phyloP scores from a whole-genome alignment of 2,329 filamentous ascomycete genomes.

The Penicillium corylophilum region DNA sequence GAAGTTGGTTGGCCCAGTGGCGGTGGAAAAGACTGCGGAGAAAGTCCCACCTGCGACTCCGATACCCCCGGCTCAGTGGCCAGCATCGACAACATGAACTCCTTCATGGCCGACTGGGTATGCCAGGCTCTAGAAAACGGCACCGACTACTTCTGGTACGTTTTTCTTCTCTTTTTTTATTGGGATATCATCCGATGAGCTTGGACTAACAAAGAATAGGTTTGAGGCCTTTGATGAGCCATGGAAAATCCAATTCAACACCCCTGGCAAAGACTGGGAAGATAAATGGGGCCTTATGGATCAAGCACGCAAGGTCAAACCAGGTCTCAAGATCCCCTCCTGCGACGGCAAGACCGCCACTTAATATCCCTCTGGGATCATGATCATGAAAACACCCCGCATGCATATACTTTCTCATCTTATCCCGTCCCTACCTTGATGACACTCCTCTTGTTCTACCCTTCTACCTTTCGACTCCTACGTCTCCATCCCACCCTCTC shows the following conservation, averaged over 20 bases:
- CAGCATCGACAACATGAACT: constrained; percentile 75
- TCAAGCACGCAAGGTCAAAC: constrained; percentile 77
- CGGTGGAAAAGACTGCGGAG: constrained; percentile 77
- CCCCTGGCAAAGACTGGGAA: constrained; percentile 73
- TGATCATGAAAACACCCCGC: constrained; percentile 18
- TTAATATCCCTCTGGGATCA: constrained; percentile 23
- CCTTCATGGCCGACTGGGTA: constrained; percentile 82
- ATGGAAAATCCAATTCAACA: constrained; percentile 81
- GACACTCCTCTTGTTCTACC: background rate
- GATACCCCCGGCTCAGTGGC: constrained; percentile 67
- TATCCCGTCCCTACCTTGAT: constrained; percentile 1
- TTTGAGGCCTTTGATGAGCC: constrained; percentile 96
- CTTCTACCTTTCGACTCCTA: background rate
- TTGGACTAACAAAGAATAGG: constrained; percentile 41
- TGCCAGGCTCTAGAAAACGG: constrained; percentile 76
- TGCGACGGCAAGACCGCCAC: constrained; percentile 71
- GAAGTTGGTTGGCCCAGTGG: constrained; percentile 89
- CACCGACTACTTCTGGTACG: constrained; percentile 89
- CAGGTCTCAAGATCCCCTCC: constrained; percentile 80
- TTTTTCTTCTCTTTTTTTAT: background rate
- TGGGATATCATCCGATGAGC: background rate
- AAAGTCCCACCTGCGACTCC: constrained; percentile 55
- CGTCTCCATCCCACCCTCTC: background rate
- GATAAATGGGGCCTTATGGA: constrained; percentile 95
- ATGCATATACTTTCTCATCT: background rate